Conservation (phyloP, 208 protist genomes). For the Trypanosomatidae sp. region DNA sequence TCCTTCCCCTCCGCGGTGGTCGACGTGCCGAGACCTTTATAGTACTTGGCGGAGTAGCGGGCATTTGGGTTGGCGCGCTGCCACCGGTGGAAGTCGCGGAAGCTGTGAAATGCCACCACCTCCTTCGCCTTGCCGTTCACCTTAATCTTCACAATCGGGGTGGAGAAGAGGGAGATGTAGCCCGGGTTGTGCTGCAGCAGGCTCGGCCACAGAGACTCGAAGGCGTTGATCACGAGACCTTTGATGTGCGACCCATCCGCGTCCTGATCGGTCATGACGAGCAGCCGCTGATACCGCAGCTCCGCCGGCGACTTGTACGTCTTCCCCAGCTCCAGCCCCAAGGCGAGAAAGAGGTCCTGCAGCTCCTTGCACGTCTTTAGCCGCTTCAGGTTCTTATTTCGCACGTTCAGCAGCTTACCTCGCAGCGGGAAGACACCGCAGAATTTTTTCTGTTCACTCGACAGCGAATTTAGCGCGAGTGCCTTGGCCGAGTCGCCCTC, state of each 20-base stretch:
- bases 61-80: conserved; percentile 64
- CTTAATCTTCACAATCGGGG: conserved; percentile 99
- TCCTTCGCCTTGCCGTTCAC: conserved; percentile 72
- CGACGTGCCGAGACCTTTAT: conserved; percentile 99
- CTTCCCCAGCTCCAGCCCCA: conserved; percentile 83
- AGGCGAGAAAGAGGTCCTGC: conserved; percentile 85
- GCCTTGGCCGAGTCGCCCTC: conserved; percentile 99
- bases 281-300: conserved; percentile 99
- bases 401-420: conserved; percentile 98
- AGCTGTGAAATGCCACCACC: conserved; percentile 97
- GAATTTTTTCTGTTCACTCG: conserved; percentile 94
- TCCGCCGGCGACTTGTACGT: conserved; percentile 63
- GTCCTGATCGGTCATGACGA: conserved; percentile 99
- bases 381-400: conserved; percentile 92
- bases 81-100: conserved; percentile 98
- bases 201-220: conserved; percentile 98
- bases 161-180: conserved; percentile 98
- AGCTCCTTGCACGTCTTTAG: conserved; percentile 94
- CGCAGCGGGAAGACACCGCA: conserved; percentile 98
- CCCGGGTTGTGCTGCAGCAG: conserved; percentile 92
- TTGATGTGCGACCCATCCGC: conserved; percentile 99
- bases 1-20: conserved; percentile 98
- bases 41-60: conserved; percentile 98
- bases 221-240: conserved; percentile 99
- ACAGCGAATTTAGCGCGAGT: conserved; percentile 95